phyloP scores from a whole-genome alignment of 1,284 basidiomycete genomes.

The Cystobasidium pallidum region DNA sequence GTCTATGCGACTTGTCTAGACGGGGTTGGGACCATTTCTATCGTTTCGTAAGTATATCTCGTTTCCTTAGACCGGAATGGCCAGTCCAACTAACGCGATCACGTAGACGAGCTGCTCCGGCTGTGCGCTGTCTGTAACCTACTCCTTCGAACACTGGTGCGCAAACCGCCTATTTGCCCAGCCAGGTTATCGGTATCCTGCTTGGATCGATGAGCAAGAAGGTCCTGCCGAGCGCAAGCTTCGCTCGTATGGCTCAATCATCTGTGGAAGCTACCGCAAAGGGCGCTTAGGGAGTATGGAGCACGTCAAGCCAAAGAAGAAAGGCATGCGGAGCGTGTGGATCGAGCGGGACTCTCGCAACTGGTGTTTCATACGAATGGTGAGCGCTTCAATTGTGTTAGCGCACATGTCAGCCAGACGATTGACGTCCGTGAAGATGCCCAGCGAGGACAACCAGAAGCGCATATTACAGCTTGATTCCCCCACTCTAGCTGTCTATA shows the following conservation, averaged over 20 bases:
- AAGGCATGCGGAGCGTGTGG: constrained; percentile 37
- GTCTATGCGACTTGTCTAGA: constrained; percentile 8
- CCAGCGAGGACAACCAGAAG: neutral
- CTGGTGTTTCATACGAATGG: constrained; percentile 34
- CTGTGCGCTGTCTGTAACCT: constrained; percentile 38
- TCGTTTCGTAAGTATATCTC: constrained; percentile 46
- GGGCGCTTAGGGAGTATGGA: constrained; percentile 28
- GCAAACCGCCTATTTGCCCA: constrained; percentile 17
- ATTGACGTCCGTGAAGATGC: neutral
- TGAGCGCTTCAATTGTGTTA: neutral
- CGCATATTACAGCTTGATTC: neutral
- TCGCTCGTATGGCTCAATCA: neutral
- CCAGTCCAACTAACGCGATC: no score
- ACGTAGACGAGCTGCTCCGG: constrained; percentile 50
- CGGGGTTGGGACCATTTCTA: constrained; percentile 50
- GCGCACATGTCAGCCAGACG: no score
- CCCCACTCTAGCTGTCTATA: neutral
- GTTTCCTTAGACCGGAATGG: no score
- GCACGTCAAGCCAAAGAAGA: constrained; percentile 43
- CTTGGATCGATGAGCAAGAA: constrained; percentile 29
- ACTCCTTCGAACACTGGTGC: constrained; percentile 27
- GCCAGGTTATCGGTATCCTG: constrained; percentile 15
- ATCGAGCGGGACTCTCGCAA: constrained; percentile 40
- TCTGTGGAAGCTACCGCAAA: constrained; percentile 36
- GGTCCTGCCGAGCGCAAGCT: constrained; percentile 6